These are phyloP conservation scores for Tetrahymena thermophila DNA, from an alignment of 73 alveolate species.

Conservation along the genomic window DNA sequence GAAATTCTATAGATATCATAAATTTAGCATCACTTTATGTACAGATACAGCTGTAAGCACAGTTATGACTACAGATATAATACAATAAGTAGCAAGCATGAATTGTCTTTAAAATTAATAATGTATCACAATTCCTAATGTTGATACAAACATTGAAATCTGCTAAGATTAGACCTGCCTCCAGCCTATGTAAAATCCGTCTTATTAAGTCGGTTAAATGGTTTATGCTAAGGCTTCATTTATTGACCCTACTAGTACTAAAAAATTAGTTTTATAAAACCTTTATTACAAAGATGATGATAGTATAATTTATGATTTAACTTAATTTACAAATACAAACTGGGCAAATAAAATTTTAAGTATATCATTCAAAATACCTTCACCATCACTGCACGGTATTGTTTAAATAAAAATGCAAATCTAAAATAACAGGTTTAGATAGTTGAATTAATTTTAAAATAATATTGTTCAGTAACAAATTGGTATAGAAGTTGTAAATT, in stretches of 20 bases:
- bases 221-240: neutral
- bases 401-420: neutral
- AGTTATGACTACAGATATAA: neutral
- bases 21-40: neutral
- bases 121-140: neutral
- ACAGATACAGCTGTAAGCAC: neutral
- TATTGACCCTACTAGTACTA: neutral
- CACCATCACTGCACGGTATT: neutral
- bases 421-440: neutral
- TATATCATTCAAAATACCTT: neutral
- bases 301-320: neutral
- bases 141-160: neutral
- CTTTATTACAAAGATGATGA: neutral
- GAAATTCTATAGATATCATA: neutral
- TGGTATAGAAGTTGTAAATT: neutral
- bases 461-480: neutral
- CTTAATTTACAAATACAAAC: neutral
- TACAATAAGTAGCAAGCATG: neutral
- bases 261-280: neutral
- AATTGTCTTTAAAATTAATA: neutral
- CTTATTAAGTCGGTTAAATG: neutral
- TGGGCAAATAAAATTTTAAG: neutral
- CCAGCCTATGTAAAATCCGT: neutral
- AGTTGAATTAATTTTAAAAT: no score
- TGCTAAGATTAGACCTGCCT: neutral